Percentiles rank a stretch among this genome's conserved stretches.
Conservation (phyloP, 495 filamentous ascomycete genomes). For the Aspergillus indologenus region DNA sequence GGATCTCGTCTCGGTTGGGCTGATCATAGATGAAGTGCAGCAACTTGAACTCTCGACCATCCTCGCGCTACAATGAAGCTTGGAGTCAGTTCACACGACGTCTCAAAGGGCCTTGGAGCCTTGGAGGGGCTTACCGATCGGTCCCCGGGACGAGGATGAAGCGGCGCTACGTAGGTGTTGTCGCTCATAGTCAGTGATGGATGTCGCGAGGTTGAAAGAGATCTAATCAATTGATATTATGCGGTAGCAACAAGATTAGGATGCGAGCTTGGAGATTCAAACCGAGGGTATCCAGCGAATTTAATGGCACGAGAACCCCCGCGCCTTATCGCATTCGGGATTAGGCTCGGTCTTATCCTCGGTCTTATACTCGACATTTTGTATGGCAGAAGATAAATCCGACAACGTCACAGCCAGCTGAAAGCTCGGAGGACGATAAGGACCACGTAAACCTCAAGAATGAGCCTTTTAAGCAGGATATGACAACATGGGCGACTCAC, state of each 20-base stretch:
- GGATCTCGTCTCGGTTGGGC: conserved; percentile 54
- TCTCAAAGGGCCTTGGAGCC: background rate
- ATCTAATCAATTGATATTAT: background rate
- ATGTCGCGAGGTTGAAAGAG: background rate
- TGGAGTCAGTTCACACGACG: background rate
- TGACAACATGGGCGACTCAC: background rate
- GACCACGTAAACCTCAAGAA: background rate
- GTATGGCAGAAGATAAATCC: background rate
- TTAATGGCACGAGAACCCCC: background rate
- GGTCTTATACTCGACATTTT: background rate
- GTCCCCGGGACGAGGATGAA: background rate
- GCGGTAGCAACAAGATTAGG: background rate
- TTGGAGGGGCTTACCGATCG: background rate
- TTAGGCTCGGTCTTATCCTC: background rate
- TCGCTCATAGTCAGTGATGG: background rate
- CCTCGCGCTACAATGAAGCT: conserved; percentile 39
- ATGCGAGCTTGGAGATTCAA: background rate
- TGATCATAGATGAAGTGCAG: conserved; percentile 64
- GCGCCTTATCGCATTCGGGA: background rate
- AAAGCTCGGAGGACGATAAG: background rate
- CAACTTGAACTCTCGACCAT: conserved; percentile 70
- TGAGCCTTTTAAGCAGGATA: background rate
- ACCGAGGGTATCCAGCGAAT: background rate
- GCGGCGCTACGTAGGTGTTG: background rate
- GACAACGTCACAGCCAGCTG: background rate